Conservation (phyloP, 2,329 filamentous ascomycete genomes). For the Leptosphaerulina australis region DNA sequence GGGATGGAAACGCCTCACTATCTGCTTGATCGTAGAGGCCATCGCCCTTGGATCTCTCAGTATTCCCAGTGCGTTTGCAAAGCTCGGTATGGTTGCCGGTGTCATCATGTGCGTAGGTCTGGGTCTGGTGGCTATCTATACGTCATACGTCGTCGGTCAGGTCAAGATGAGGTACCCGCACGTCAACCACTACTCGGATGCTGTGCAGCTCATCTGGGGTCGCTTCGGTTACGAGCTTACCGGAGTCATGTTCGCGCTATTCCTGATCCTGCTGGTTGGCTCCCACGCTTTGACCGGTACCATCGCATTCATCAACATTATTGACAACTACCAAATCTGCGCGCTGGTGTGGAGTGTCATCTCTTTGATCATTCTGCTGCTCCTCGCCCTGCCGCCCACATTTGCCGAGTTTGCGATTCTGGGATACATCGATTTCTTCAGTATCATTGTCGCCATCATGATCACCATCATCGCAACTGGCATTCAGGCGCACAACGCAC, state of each 20-base stretch:
- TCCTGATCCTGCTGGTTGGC: constrained; percentile 65
- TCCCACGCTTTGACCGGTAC: constrained; percentile 74
- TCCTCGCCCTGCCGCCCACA: constrained; percentile 67
- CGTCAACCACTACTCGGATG: constrained; percentile 72
- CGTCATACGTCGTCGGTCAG: constrained; percentile 66
- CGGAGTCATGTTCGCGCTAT: constrained; percentile 60
- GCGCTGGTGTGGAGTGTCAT: constrained; percentile 69
- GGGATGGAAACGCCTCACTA: constrained; percentile 59
- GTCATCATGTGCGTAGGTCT: constrained; percentile 55
- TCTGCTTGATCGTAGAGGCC: constrained; percentile 59
- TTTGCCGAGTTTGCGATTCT: constrained; percentile 68
- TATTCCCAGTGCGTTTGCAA: constrained; percentile 54
- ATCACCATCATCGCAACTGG: constrained; percentile 73
- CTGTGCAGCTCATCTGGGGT: constrained; percentile 68
- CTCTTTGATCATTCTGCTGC: constrained; percentile 64
- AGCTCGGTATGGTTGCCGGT: constrained; percentile 55
- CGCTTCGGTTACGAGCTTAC: constrained; percentile 56
- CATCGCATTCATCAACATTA: constrained; percentile 68
- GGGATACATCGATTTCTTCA: constrained; percentile 62
- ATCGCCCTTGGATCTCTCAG: constrained; percentile 57
- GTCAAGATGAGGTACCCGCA: constrained; percentile 65
- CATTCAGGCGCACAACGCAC: constrained; percentile 39
- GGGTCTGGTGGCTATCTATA: constrained; percentile 65
- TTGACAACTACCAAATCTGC: constrained; percentile 64
- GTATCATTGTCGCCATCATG: constrained; percentile 68